A percentile compares a stretch with the other conserved stretches of the same genome.
These are phyloP conservation scores for Dioszegia hungarica DNA, from an alignment of 768 basidiomycete species.

Conservation along the genomic window DNA sequence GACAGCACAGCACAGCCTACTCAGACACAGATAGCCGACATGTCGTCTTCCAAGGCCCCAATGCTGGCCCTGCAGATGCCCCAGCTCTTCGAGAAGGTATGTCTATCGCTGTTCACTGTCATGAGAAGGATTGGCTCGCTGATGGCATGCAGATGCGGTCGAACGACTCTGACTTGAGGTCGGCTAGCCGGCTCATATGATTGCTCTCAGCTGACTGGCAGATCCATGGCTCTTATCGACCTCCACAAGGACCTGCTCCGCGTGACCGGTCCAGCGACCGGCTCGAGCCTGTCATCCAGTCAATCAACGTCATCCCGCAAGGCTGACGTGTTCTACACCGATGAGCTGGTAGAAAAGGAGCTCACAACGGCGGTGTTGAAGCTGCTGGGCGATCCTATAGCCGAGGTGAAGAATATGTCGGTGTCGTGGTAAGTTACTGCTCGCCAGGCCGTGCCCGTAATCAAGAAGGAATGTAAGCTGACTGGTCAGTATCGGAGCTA, in stretches of 20 bases:
- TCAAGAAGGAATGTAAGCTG: background rate
- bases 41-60: background rate
- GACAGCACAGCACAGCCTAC: background rate
- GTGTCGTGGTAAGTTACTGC: constrained; percentile 85
- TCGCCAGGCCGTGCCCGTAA: too few relatives aligned
- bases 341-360: constrained; percentile 78
- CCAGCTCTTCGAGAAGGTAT: constrained; percentile 32
- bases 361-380: constrained; percentile 76
- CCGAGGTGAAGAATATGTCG: constrained; percentile 96
- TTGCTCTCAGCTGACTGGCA: background rate
- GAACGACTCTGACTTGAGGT: constrained; percentile 41
- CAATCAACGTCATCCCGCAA: constrained; percentile 8
- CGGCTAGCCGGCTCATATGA: background rate
- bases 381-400: constrained; percentile 80
- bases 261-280: constrained; percentile 54
- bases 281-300: constrained; percentile 2
- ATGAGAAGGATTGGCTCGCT: background rate
- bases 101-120: background rate
- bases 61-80: constrained; percentile 6
- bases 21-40: background rate
- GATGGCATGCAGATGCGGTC: constrained; percentile 36
- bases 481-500: constrained; percentile 67
- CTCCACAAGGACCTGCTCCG: constrained; percentile 80
- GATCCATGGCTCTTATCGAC: constrained; percentile 85
- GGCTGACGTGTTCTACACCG: constrained; percentile 58